Evolutionary conservation across 768 basidiomycete species (phyloP).

Genomic region (Suillus spraguei): DNA sequence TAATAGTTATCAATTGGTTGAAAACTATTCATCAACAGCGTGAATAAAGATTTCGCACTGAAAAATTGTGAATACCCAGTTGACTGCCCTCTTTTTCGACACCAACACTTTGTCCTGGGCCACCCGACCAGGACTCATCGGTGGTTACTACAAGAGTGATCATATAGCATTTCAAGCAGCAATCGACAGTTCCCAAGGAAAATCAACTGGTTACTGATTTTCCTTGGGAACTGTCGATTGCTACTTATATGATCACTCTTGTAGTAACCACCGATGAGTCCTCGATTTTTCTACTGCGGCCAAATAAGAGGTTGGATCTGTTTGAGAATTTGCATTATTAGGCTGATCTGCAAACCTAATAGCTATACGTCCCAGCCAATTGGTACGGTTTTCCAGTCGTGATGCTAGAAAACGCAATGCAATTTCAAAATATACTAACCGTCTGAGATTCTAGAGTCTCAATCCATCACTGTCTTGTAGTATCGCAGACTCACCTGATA

Average conservation of each 20-base stretch:
- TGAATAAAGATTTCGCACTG: no score
- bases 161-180: neutral
- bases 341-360: neutral
- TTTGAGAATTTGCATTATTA: neutral
- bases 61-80: no score
- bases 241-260: neutral
- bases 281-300: neutral
- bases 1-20: no score
- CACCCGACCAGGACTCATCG: neutral
- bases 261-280: neutral
- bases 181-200: neutral
- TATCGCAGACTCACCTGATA: neutral
- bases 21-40: no score
- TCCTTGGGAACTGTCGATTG: neutral
- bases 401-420: neutral
- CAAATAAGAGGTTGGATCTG: neutral
- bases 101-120: no score
- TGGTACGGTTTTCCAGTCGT: neutral
- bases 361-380: neutral
- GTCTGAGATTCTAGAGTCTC: neutral
- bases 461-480: neutral
- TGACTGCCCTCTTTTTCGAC: no score
- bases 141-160: neutral
- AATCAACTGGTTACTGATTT: neutral
- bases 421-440: neutral